A percentile compares a stretch with the other conserved stretches of the same genome.
Evolutionary conservation across 495 filamentous ascomycete genomes (phyloP).

Genomic region (Clohesyomyces aquaticus): DNA sequence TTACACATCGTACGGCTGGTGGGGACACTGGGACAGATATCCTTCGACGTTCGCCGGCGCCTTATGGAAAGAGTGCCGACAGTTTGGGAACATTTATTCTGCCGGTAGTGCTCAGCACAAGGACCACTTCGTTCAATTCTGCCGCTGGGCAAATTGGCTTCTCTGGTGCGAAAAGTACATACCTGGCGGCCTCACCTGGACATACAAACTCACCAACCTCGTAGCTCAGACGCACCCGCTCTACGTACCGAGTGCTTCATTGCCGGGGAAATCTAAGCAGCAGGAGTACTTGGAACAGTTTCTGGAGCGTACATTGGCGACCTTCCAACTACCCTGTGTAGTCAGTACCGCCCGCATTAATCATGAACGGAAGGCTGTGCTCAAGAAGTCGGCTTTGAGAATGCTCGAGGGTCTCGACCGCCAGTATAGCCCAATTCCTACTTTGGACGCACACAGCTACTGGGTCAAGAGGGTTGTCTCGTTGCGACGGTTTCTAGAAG

Average conservation of each 20-base stretch:
- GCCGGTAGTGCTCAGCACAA: not conserved
- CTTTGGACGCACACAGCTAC: not conserved
- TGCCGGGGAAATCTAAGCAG: too few relatives aligned
- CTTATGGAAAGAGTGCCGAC: not conserved
- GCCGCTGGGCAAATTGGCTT: conserved; percentile 5
- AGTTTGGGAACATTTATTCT: not conserved
- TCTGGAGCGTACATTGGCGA: not conserved
- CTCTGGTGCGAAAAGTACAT: conserved; percentile 1
- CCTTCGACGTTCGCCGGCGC: not conserved
- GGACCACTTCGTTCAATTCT: conserved; percentile 11
- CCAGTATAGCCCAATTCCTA: not conserved
- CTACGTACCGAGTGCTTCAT: not conserved
- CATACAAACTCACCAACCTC: not conserved
- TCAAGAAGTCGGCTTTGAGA: not conserved
- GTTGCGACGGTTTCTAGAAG: not conserved
- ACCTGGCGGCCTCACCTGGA: not conserved
- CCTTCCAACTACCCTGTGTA: not conserved
- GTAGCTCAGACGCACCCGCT: not conserved
- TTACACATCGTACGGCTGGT: not conserved
- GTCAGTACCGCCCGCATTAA: not conserved
- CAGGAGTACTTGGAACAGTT: not conserved
- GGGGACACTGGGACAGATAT: not conserved
- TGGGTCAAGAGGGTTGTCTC: not conserved
- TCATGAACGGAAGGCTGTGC: not conserved
- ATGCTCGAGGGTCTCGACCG: not conserved